phyloP scores from a whole-genome alignment of 495 filamentous ascomycete species.

The Geoglossum glabrum region DNA sequence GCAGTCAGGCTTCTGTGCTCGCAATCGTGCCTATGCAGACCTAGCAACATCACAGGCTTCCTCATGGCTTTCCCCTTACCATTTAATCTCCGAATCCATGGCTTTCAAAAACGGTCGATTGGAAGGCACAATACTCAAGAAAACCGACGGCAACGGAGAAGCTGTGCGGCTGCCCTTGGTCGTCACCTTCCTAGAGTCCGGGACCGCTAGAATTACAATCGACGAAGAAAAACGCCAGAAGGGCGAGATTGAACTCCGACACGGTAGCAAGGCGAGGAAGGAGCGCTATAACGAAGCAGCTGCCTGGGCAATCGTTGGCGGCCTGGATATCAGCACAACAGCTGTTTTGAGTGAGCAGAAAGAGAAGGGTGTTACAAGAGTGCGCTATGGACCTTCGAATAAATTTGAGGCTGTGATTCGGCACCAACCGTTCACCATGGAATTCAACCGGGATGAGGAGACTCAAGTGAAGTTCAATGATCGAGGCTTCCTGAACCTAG shows the following conservation, averaged over 20 bases:
- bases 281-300: slow-evolving; percentile 84
- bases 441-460: slow-evolving; percentile 64
- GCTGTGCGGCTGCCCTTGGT: slow-evolving; percentile 62
- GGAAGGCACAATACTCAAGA: slow-evolving; percentile 60
- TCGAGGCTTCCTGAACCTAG: slow-evolving; percentile 68
- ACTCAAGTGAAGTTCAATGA: slow-evolving; percentile 81
- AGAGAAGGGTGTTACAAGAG: slow-evolving; percentile 45
- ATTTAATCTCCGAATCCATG: slow-evolving; percentile 46
- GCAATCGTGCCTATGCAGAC: slow-evolving; percentile 80
- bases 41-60: slow-evolving; percentile 38
- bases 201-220: slow-evolving; percentile 64
- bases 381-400: slow-evolving; percentile 60
- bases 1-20: slow-evolving; percentile 91
- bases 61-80: slow-evolving; percentile 66
- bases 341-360: slow-evolving; percentile 37
- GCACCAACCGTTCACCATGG: slow-evolving; percentile 61
- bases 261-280: slow-evolving; percentile 68
- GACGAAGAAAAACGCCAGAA: slow-evolving; percentile 82
- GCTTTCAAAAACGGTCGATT: slow-evolving; percentile 63
- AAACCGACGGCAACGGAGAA: slow-evolving; percentile 35
- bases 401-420: slow-evolving; percentile 63
- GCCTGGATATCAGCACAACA: slow-evolving; percentile 43
- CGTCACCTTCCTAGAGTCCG: slow-evolving; percentile 74
- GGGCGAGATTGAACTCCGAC: slow-evolving; percentile 70
- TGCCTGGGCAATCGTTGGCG: slow-evolving; percentile 72